Evolutionary conservation across 1,284 basidiomycete genomes (phyloP), one percentile per base, ranked within the genome.

Genomic region (Fomitopsis betulina): DNA sequence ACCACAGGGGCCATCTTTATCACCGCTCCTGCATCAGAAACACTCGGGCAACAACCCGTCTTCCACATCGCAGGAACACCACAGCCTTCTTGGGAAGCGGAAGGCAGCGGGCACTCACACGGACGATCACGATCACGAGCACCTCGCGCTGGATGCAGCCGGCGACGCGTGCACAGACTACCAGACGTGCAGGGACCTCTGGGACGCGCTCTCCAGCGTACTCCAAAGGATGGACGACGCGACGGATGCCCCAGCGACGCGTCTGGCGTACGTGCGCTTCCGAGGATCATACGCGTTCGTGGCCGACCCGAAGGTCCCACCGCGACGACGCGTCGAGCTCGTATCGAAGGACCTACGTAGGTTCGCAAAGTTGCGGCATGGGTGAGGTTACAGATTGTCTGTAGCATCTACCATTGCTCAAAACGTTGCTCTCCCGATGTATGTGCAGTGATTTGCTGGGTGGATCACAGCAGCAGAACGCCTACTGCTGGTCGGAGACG

Each of bases 261-360:
- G 35, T 2, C 51, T 56, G 15, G 49, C 37, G 4, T 60, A 51
- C 54, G 43, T 62, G 35, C 38, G 52, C 17, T 67, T 66, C 60
- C 51, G 53, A n/a, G 64, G 65, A 8, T 42, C 59, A 8, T 67
- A 60, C 57, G 59, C 66, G n/a, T 61, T 67, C 33, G 57, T 66
- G 37, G 59, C 62, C 42, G 65, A 69, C 54, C 65, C 66, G 7
- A 45, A 50, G n/a, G 39, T 66, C 15, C 23, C 37, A 6, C 25
- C 51, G 15, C 35, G 40, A 33, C 40, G 51, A 19, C 65, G 58
- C 43, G 62, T 59, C 40, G 56, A 57, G 54, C 53, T 58, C 15
- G 37, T 64, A 30, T 59, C 62, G 12, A 47, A 27, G 13, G 59
- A 60, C 19, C 56, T 65, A 21, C 40, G 49, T 3, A 59, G 57